A percentile compares a stretch with the other conserved stretches of the same genome.
Evolutionary conservation across 2,329 filamentous ascomycete species (phyloP).

Genomic region (Teratosphaeria gauchensis): DNA sequence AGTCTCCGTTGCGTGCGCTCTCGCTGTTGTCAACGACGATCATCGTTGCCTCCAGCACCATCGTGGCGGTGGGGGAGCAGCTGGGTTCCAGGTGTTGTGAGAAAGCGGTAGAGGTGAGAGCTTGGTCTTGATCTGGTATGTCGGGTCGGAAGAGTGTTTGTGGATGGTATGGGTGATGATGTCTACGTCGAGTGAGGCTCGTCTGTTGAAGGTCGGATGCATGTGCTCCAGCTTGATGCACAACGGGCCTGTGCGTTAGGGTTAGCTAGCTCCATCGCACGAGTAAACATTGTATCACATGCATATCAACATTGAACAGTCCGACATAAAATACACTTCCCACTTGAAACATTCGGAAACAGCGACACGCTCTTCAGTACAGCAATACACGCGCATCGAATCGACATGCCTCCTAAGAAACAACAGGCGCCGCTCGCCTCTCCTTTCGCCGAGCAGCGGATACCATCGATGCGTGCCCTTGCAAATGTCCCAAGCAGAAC

Average conservation of each 20-base stretch:
- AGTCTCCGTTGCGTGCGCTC: constrained; percentile 93
- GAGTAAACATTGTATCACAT: neutral
- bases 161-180: neutral
- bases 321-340: neutral
- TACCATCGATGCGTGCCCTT: neutral
- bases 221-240: neutral
- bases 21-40: constrained; percentile 99
- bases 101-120: neutral
- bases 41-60: constrained; percentile 99
- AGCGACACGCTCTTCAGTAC: neutral
- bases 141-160: neutral
- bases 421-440: constrained; percentile 3
- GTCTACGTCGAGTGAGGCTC: neutral
- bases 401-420: constrained; percentile 4
- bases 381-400: neutral
- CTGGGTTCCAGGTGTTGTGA: neutral
- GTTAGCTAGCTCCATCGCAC: neutral
- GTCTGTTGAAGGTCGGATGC: neutral
- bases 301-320: neutral
- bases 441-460: neutral
- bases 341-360: neutral
- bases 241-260: neutral
- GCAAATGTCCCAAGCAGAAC: constrained; percentile 1
- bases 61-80: constrained; percentile 48
- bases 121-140: neutral